Percentiles rank a stretch among this genome's conserved stretches.
These are phyloP conservation scores for Scedosporium dehoogii DNA, from an alignment of 2,329 filamentous ascomycete species.

Conservation along the genomic window DNA sequence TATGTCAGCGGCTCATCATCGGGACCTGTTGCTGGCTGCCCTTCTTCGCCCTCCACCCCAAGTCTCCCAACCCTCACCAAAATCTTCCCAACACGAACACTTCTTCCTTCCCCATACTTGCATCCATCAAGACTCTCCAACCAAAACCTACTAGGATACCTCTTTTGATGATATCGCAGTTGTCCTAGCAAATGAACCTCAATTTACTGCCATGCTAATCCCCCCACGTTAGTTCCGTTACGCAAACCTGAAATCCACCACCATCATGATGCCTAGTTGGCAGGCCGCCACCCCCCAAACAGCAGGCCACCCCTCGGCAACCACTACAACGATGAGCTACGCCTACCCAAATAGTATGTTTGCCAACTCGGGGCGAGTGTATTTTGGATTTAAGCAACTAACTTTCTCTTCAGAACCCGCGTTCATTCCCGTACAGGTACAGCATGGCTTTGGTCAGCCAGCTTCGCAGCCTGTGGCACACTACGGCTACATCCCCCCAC, in stretches of 20 bases:
- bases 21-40: background rate
- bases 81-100: background rate
- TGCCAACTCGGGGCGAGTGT: background rate
- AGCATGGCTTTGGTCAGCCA: conserved; percentile 43
- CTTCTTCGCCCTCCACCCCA: background rate
- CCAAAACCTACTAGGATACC: background rate
- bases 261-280: conserved; percentile 27
- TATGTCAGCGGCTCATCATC: background rate
- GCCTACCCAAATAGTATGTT: conserved; percentile 29
- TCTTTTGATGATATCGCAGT: background rate
- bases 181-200: background rate
- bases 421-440: conserved; percentile 52
- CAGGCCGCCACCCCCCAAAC: conserved; percentile 23
- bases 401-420: conserved; percentile 32
- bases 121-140: background rate
- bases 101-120: background rate
- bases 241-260: background rate
- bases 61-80: background rate
- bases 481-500: conserved; percentile 19
- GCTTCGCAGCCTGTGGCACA: conserved; percentile 16
- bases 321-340: conserved; percentile 19
- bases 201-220: conserved; percentile 4
- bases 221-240: background rate
- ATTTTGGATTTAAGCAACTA: background rate
- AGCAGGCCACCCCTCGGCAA: conserved; percentile 28